These are phyloP conservation scores for Polyporus tsugae DNA, from an alignment of 1,284 basidiomycete genomes.

Conservation along the genomic window DNA sequence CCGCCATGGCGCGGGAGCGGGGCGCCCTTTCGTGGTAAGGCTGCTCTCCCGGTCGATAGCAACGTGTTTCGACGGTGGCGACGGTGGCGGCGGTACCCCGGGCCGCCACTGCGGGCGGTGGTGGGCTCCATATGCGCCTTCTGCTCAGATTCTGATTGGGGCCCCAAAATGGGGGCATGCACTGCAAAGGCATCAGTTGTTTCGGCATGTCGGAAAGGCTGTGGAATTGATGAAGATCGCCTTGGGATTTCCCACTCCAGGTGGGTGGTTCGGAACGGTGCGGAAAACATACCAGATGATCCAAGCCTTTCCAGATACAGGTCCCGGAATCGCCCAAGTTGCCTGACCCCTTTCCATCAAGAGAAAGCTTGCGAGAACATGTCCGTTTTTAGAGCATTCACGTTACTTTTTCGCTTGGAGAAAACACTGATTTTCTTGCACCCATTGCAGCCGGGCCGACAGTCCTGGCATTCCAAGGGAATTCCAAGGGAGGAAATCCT, in stretches of 20 bases:
- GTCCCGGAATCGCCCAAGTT: neutral
- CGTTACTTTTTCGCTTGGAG: neutral
- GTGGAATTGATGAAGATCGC: neutral
- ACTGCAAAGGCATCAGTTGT: neutral
- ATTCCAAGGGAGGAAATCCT: neutral
- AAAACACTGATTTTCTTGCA: neutral
- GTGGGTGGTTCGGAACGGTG: neutral
- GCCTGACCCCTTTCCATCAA: neutral
- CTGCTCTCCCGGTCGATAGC: neutral
- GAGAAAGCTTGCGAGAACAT: neutral
- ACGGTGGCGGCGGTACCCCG: neutral
- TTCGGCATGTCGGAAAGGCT: neutral
- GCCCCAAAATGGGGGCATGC: neutral
- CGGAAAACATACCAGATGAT: neutral
- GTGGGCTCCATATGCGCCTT: neutral
- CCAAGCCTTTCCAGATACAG: neutral
- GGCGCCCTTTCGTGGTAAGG: neutral
- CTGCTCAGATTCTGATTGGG: neutral
- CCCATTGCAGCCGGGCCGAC: neutral
- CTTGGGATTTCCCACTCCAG: neutral
- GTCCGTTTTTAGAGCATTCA: neutral
- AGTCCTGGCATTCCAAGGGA: neutral
- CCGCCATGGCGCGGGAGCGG: slow-evolving; percentile 1
- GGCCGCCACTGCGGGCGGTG: slow-evolving; percentile 2
- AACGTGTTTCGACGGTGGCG: neutral